Evolutionary conservation across 1,284 basidiomycete genomes (phyloP), one percentile per base, ranked within the genome.

Genomic region (Exobasidium rhododendri): DNA sequence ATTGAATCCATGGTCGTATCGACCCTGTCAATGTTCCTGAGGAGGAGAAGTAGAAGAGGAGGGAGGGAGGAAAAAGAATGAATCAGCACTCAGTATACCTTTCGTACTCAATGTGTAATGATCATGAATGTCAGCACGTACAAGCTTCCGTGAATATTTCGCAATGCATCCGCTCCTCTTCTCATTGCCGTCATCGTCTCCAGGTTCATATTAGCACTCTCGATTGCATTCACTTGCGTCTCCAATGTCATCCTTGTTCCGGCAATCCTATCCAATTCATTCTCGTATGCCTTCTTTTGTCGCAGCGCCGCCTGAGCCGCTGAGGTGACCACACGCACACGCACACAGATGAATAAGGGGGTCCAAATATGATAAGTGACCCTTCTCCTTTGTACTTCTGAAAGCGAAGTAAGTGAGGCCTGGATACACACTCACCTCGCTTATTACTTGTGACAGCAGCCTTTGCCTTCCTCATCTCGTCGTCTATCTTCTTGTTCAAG

Each of bases 141-240:
- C 62, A 97, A 85, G 75, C 88, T 89, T 59, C 89, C 88, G 77
- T 99, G 96, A 63, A 99, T 97, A 52, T 86, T 85, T 82, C 90
- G 90, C 80, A 99, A 85, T 17, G 91, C 96, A 67, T 90, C 88
- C 0, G 93, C 87, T 46, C 92, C 96, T 82, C 91, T 90, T 88
- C 93, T 94, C 92, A 99, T 97, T 29, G 92, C 94, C 29, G 86
- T 84, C 91, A 99, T 94, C 30, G 93, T 97, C 85, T 97, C 94
- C 77, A 92, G 89, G 82, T 99, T 98, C 82, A 98, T 86, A 83
- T 97, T 98, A 54, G 96, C 96, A 22, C 90, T 92, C 82, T 98
- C 96, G 62, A 98, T 87, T 31, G 94, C 94, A 82, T 96, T 94
- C 67, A 98, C 84, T 83, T 98, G 96, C 74, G 91, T 89, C 83